Conservation (phyloP, 108 stramenopile species). For the Chaetoceros tenuissimus region DNA sequence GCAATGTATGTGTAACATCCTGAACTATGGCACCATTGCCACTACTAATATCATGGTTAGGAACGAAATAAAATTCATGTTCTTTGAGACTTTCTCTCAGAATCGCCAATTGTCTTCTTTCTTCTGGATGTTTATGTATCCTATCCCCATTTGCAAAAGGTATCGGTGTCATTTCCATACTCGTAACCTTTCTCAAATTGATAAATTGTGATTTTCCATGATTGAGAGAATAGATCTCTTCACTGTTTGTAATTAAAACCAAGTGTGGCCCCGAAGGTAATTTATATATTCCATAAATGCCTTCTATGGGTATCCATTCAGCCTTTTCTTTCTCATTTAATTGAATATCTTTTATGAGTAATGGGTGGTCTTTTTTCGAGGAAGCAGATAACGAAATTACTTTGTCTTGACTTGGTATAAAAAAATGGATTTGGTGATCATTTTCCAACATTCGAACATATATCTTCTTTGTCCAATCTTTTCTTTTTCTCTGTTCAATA, state of each 20-base stretch:
- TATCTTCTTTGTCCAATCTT: neutral
- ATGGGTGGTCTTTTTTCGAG: neutral
- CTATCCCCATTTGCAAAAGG: constrained; percentile 3
- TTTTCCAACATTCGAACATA: neutral
- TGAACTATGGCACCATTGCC: constrained; percentile 14
- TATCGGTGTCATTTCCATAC: constrained; percentile 39
- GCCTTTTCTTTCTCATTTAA: neutral
- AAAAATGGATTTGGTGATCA: neutral
- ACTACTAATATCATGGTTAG: neutral
- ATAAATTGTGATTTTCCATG: constrained; percentile 19
- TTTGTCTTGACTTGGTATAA: neutral
- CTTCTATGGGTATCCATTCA: constrained; percentile 48
- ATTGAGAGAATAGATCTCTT: constrained; percentile 29
- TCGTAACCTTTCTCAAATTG: constrained; percentile 42
- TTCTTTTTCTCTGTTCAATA: neutral
- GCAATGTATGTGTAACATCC: constrained; percentile 62
- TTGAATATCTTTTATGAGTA: neutral
- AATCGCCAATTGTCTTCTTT: constrained; percentile 58
- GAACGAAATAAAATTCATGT: constrained; percentile 65
- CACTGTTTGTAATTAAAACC: constrained; percentile 47
- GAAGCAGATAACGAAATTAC: neutral
- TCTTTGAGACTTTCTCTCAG: constrained; percentile 59
- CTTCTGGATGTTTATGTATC: constrained; percentile 19
- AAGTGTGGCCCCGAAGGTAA: constrained; percentile 59
- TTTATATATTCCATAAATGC: constrained; percentile 69